phyloP scores from a whole-genome alignment of 2,329 filamentous ascomycete species.

The Aspergillus vadensis region DNA sequence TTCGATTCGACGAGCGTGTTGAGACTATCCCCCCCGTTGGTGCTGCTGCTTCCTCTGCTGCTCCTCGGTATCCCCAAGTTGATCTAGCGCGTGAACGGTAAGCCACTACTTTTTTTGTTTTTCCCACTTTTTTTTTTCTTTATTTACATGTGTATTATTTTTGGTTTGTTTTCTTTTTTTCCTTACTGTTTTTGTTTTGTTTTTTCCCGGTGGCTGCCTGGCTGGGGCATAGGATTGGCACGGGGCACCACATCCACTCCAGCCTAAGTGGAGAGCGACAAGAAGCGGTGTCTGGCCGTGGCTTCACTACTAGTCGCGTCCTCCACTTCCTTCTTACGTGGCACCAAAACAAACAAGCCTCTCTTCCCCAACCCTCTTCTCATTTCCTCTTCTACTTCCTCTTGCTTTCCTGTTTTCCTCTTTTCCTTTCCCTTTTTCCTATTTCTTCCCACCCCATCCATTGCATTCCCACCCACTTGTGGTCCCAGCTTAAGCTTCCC shows the following conservation, averaged over 20 bases:
- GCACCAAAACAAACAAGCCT: slow-evolving; percentile 26
- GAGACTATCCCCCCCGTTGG: no score
- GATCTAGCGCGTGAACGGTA: slow-evolving; percentile 56
- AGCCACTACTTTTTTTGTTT: slow-evolving; percentile 31
- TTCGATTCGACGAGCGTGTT: slow-evolving; percentile 38
- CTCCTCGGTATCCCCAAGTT: slow-evolving; percentile 48
- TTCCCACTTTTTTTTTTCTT: slow-evolving; percentile 16
- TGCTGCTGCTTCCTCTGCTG: neutral
- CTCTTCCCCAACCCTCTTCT: neutral
- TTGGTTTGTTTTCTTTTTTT: slow-evolving; percentile 11
- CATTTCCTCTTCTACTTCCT: slow-evolving; percentile 1
- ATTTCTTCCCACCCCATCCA: neutral
- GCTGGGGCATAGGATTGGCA: slow-evolving; percentile 2
- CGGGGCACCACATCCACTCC: neutral
- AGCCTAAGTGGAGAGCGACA: slow-evolving; percentile 25
- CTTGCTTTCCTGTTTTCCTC: neutral
- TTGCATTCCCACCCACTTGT: slow-evolving; percentile 1
- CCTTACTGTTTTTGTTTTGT: slow-evolving; percentile 11
- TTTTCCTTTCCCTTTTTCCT: neutral
- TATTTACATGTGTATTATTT: slow-evolving; percentile 3
- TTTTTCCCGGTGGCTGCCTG: slow-evolving; percentile 9
- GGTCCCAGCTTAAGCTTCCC: slow-evolving; percentile 2
- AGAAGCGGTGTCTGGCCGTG: slow-evolving; percentile 26
- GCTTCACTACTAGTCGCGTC: slow-evolving; percentile 21
- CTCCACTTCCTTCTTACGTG: slow-evolving; percentile 28